These are phyloP conservation scores for Acanthamoeba divionensis DNA, from an alignment of 208 protist species.

Conservation along the genomic window DNA sequence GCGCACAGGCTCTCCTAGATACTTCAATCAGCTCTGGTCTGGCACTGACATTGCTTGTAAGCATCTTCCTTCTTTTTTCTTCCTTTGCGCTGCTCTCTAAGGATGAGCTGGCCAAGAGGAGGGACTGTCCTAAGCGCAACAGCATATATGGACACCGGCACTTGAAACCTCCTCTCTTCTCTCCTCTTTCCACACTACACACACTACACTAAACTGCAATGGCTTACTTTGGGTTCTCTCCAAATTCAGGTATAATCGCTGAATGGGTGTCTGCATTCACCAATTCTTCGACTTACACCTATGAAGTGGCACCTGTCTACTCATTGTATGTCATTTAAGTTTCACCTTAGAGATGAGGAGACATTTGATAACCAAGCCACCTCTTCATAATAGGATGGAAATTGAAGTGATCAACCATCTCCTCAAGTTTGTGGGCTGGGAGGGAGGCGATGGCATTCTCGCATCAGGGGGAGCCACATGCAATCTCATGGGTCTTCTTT, in stretches of 20 bases:
- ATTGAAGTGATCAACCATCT: slow-evolving; percentile 38
- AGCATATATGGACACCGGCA: too few species aligned
- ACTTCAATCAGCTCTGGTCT: slow-evolving; percentile 68
- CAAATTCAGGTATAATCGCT: neutral
- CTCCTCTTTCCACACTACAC: neutral
- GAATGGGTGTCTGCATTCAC: slow-evolving; percentile 68
- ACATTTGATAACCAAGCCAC: neutral
- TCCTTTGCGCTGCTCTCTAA: too few species aligned
- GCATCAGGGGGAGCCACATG: slow-evolving; percentile 65
- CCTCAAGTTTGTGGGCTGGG: slow-evolving; percentile 3
- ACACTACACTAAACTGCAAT: neutral
- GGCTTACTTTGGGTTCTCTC: neutral
- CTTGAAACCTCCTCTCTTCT: too few species aligned
- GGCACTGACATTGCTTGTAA: slow-evolving; percentile 54
- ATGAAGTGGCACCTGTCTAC: slow-evolving; percentile 75
- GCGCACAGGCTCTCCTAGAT: slow-evolving; percentile 53
- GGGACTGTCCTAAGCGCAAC: too few species aligned
- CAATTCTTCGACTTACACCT: slow-evolving; percentile 75
- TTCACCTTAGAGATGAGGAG: neutral
- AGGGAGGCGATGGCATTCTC: slow-evolving; percentile 69
- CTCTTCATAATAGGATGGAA: neutral
- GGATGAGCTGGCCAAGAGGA: too few species aligned
- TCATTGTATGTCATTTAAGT: slow-evolving; percentile 53
- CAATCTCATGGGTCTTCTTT: slow-evolving; percentile 71
- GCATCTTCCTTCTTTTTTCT: neutral